phyloP scores from a whole-genome alignment of 2,329 filamentous ascomycete species.

The Fusarium xyrophilum region DNA sequence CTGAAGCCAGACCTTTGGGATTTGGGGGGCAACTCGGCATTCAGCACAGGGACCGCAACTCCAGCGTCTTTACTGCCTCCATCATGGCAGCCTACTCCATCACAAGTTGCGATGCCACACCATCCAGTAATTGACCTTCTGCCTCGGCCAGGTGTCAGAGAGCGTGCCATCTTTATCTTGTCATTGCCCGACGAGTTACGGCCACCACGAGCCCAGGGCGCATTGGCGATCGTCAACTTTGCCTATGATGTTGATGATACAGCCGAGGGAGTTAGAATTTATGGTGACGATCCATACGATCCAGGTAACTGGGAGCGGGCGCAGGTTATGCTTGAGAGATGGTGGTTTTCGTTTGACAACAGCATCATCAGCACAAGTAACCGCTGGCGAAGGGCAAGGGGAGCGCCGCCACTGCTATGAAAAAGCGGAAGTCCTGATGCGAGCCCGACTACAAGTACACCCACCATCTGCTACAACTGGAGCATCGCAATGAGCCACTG shows the following conservation, averaged over 20 bases:
- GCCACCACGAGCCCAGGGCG: constrained; percentile 55
- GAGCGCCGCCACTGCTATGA: constrained; percentile 46
- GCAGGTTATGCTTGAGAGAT: constrained; percentile 63
- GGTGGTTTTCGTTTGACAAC: constrained; percentile 67
- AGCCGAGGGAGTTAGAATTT: constrained; percentile 59
- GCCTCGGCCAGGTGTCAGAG: constrained; percentile 63
- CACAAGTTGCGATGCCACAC: constrained; percentile 59
- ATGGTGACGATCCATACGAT: constrained; percentile 57
- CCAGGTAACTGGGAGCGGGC: constrained; percentile 63
- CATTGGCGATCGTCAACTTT: constrained; percentile 58
- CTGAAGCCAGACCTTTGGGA: constrained; percentile 54
- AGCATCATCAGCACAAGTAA: constrained; percentile 62
- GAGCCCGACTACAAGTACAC: not conserved
- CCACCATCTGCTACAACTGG: constrained; percentile 3
- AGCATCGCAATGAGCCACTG: not conserved
- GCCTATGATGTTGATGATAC: constrained; percentile 64
- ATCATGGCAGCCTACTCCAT: constrained; percentile 58
- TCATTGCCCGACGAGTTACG: constrained; percentile 56
- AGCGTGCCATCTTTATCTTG: constrained; percentile 60
- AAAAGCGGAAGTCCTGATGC: constrained; percentile 13
- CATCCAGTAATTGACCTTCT: constrained; percentile 65
- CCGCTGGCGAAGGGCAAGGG: constrained; percentile 55
- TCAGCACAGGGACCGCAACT: constrained; percentile 45
- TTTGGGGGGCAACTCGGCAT: constrained; percentile 55
- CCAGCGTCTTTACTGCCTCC: constrained; percentile 51